Evolutionary conservation across 2,329 filamentous ascomycete species (phyloP).

Genomic region (Verticillium klebahnii): DNA sequence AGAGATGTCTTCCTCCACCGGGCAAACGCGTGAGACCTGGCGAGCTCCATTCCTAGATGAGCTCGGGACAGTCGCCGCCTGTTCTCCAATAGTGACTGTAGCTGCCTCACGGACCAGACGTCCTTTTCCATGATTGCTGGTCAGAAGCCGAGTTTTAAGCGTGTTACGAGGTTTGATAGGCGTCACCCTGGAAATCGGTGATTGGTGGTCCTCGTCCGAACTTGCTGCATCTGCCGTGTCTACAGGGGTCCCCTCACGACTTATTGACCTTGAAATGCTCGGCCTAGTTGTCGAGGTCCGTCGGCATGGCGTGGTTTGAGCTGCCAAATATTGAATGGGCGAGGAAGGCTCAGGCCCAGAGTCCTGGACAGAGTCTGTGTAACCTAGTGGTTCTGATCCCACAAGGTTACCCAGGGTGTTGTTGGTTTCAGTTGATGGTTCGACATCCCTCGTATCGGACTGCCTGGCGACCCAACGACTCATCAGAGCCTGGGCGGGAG

Average conservation of each 20-base stretch:
- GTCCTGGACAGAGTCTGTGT: too few relatives aligned
- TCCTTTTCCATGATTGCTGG: neutral
- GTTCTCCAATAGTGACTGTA: neutral
- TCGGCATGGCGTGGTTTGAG: neutral
- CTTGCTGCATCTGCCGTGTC: neutral
- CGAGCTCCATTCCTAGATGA: neutral
- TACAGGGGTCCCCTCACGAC: neutral
- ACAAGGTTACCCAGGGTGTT: neutral
- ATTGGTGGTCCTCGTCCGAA: neutral
- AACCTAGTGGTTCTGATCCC: neutral
- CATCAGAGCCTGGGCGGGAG: constrained; percentile 29
- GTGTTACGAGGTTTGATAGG: neutral
- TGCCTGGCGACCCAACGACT: constrained; percentile 38
- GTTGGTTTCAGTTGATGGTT: neutral
- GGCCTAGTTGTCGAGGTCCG: neutral
- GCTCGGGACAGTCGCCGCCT: neutral
- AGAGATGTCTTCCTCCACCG: neutral
- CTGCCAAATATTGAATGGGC: too few relatives aligned
- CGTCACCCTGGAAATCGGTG: neutral
- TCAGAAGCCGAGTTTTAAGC: neutral
- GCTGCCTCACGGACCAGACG: neutral
- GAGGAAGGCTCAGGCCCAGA: too few relatives aligned
- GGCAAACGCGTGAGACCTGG: neutral
- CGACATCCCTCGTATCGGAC: constrained; percentile 24
- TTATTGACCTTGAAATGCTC: neutral